Evolutionary conservation across 306 rosid species (phyloP), one percentile per base, ranked within the genome.

Genomic region (Acacia melanoxylon): DNA sequence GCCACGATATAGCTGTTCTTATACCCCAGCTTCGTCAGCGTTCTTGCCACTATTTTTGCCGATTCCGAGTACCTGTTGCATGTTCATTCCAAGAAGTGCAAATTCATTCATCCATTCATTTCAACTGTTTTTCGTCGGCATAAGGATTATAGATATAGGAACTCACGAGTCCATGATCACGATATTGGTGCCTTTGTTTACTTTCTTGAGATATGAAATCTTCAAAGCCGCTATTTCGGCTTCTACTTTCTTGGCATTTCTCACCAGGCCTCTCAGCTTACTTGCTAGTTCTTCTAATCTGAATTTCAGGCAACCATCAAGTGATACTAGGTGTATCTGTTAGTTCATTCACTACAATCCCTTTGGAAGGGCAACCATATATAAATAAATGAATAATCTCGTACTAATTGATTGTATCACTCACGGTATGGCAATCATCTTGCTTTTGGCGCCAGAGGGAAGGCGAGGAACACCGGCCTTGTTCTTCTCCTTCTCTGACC

Each of bases 401-500:
- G 63, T 22, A 25, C 1, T 70, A 61, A 69, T 69, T 20, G 19
- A 13, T 20, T 70, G 80, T 31, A 65, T 78, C 70, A 91, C 98
- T 91, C 91, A 96, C 97, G 99, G 97, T 78, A 96, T 86, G 68
- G 97, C 86, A 81, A 91, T 80, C 89, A 90, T 46, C 71, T 76
- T 90, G 92, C 83, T 92, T 86, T 92, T 92, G 11, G 91, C 94
- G 42, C 84, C 89, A 35, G 99, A 91, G 14, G 99, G 98, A 78
- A 95, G 98, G 68, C 96, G 96, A 66, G 99, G 99, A 75, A 93
- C 82, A 76, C 98, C 99, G 1, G 97, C 49, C 82, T 90, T 93
- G 87, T 91, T 93, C 86, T 96, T 96, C 31, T 96, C 99, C 77
- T 92, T 96, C 87, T 96, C 98, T 2, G 96, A 75, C 83, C 99